Evolutionary conservation across 345 rosid species (phyloP), one percentile per base, ranked within the genome.

Genomic region (Eutrema yunnanense): DNA sequence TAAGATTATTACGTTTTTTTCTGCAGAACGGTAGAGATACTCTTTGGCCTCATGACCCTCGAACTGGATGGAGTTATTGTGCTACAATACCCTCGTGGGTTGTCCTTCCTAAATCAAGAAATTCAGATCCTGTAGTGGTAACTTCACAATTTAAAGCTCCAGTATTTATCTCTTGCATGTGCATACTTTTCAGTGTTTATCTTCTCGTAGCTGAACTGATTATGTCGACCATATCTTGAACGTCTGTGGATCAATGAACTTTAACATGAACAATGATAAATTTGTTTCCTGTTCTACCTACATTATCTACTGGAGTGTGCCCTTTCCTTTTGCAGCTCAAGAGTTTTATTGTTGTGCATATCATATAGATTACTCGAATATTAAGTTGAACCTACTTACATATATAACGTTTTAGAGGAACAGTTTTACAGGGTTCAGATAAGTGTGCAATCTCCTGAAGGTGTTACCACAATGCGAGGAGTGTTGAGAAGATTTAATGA

Each of bases 361-460:
- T 53, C 30, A 34, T 34, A 12, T 16, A 16, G 6, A 4, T 29
- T 34, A 50, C 64, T 73, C 33, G 41, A 36, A 4, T 22, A 27
- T 52, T 14, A 42, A 43, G 42, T 36, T 26, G 49, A 60, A 53
- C 55, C 26, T 48, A 9, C 61, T 68, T 69, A 48, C 22, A 4
- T 63, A 62, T 55, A 14, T 66, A 63, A 70, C 75, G 49, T n/a
- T 56, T 32, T 76, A 32, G 75, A 47, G 61, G 41, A 76, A 76
- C 99, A 95, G 99, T 95, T 92, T 88, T 95, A 95, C 89, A 92
- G 99, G 96, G 90, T 92, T 75, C 96, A 95, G 86, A 78, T 92
- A 67, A 90, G 98, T 67, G 3, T 95, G 46, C 98, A 95, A 78
- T 90, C 99, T 22, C 97, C 94, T 27, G 96, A 88, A 75, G 99